Evolutionary conservation across 768 basidiomycete genomes (phyloP), one percentile per base, ranked within the genome.

Genomic region (Pulveroboletus frians): DNA sequence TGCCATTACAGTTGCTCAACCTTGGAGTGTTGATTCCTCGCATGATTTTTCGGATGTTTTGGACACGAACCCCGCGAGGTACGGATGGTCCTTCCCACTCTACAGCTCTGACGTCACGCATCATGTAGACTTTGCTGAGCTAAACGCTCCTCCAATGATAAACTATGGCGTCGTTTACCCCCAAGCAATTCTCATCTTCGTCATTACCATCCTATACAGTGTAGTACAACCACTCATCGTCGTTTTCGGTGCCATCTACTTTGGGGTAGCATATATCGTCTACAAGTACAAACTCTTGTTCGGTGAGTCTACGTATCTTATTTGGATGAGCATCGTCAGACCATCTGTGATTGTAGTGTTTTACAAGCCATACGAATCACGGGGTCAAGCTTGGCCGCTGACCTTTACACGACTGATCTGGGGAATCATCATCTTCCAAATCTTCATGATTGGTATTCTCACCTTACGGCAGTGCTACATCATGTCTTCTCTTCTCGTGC

Each of bases 251-350:
- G 91, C 95, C 1, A 72, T 95, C 44, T 99, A 99, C 70, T 99
- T 99, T 58, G 95, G 93, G n/a, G 73, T 88, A 34, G 91, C 80
- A 7, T 99, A 99, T 64, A 77, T 98, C 5, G 94, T 96, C 3
- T 98, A 97, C 79, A 99, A 99, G 74, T 96, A 98, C 73, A 95
- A 96, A 60, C 76, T 98, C 4, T 74, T 98, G 0, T 96, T 95
- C 59, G 92, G 94, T 94, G 49, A 48, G 88, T 69, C 17, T 3
- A 31, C 3, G 0, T 20, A 29, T 39, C 4, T 11, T 17, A 9
- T 30, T 43, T 13, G 15, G 30, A 20, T 31, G 23, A 9, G 4
- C 15, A 15, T 31, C 20, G 31, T 20, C 51, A n/a, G 30, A 47
- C 26, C 13, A 42, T 5, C 31, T 29, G n/a, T 10, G 46, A 36